Evolutionary conservation across 2,329 filamentous ascomycete species (phyloP), one percentile per base, ranked within the genome.

Genomic region (Aspergillus aculeatus): DNA sequence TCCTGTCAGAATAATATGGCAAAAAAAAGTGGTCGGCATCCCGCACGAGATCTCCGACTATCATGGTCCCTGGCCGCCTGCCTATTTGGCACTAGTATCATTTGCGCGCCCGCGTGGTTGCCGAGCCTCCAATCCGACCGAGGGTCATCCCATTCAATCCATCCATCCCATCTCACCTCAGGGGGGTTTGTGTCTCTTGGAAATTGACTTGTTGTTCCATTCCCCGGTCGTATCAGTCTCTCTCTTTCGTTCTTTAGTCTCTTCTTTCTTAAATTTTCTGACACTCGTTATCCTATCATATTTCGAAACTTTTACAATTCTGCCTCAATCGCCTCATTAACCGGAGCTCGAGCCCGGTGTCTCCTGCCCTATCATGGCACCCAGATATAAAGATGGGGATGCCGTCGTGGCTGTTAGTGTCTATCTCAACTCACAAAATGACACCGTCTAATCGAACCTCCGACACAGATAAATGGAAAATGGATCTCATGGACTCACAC

Each of bases 401-500:
- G 82, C 84, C 61, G 81, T 87, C 68, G 82, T 85, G 60, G 78
- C 84, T 64, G 85, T 87, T 77, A 69, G 82, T 72, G 47, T 58
- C 56, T 16, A 35, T 48, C 60, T 49, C 9, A 29, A 16, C 11
- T 47, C 10, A 51, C 31, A 24, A 9, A 21, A 21, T 9, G 14
- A 24, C 23, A 24, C 38, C 21, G 9, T 23, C 68, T 71, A 59
- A 75, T 71, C 68, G 56, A 69, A 61, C 56, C 58, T 57, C 66
- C 63, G 48, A 23, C 24, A 47, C 65, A 86, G 84, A 75, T 99
- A 73, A 93, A 89, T 74, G 95, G 91, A 67, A 89, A 89, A 82
- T 97, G 91, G 91, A 83, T 99, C 66, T 91, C 92, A 61, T 96
- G 90, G 85, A 78, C 86, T 65, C 95, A 99, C 79, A 99, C 95